Evolutionary conservation across 2,329 filamentous ascomycete genomes (phyloP).

Genomic region (Penicillium polonicum): DNA sequence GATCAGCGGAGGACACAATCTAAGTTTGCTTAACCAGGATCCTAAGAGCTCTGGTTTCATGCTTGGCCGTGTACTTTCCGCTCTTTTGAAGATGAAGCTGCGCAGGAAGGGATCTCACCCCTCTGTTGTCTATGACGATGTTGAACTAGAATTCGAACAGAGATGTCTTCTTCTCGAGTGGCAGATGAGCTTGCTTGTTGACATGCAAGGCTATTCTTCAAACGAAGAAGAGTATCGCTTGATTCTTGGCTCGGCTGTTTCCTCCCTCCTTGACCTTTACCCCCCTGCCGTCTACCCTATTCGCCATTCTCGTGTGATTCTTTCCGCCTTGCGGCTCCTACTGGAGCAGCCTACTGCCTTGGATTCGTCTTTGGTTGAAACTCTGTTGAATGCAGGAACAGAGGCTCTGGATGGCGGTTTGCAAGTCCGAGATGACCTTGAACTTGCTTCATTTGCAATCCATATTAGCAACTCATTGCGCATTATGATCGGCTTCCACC

Average conservation of each 20-base stretch:
- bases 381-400: conserved; percentile 29
- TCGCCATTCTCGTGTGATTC: conserved; percentile 38
- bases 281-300: conserved; percentile 33
- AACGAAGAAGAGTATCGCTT: conserved; percentile 31
- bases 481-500: conserved; percentile 36
- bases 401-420: conserved; percentile 16
- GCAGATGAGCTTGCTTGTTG: conserved; percentile 39
- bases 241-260: conserved; percentile 30
- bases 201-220: conserved; percentile 28
- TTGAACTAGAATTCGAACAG: conserved; percentile 24
- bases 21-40: conserved; percentile 32
- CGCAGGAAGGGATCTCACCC: conserved; percentile 30
- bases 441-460: conserved; percentile 26
- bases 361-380: conserved; percentile 27
- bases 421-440: conserved; percentile 27
- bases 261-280: conserved; percentile 38
- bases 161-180: conserved; percentile 39
- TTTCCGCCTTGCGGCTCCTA: conserved; percentile 36
- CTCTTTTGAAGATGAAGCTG: conserved; percentile 38
- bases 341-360: conserved; percentile 34
- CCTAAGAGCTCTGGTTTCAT: conserved; percentile 37
- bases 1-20: conserved; percentile 27
- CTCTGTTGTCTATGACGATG: conserved; percentile 34
- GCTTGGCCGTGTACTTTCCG: conserved; percentile 39
- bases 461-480: conserved; percentile 37